Evolutionary conservation across 73 alveolate species (phyloP).

Genomic region (Tetrahymena thermophila): DNA sequence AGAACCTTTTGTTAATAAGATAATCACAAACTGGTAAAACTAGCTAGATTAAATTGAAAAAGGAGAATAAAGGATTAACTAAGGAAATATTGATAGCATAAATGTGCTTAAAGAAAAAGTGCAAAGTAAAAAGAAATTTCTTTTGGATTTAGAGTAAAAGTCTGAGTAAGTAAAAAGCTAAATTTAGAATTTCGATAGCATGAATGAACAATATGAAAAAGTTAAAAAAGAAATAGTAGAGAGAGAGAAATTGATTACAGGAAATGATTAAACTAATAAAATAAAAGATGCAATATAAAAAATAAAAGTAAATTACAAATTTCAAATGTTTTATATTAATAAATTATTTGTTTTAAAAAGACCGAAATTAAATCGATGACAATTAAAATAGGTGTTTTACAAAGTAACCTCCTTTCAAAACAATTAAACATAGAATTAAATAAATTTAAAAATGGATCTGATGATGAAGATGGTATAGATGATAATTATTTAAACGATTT

Average conservation of each 20-base stretch:
- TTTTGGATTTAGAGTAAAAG: background rate
- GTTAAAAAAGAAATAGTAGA: background rate
- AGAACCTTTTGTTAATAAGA: background rate
- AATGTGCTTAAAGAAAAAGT: background rate
- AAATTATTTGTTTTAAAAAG: background rate
- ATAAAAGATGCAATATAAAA: background rate
- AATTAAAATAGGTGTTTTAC: background rate
- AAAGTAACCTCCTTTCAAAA: background rate
- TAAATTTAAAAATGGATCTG: background rate
- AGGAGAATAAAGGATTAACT: background rate
- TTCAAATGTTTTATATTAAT: background rate
- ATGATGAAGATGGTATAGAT: background rate
- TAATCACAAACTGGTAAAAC: background rate
- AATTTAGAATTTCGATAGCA: background rate
- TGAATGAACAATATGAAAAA: background rate
- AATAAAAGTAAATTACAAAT: background rate
- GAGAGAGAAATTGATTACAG: background rate
- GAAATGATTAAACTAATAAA: background rate
- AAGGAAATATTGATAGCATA: background rate
- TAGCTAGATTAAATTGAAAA: background rate
- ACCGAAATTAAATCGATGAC: background rate
- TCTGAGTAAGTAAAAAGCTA: background rate
- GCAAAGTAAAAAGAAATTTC: background rate
- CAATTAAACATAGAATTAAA: background rate
- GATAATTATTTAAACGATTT: background rate